These are phyloP conservation scores for Daldinia childiae DNA, from an alignment of 495 filamentous ascomycete genomes.

Conservation along the genomic window DNA sequence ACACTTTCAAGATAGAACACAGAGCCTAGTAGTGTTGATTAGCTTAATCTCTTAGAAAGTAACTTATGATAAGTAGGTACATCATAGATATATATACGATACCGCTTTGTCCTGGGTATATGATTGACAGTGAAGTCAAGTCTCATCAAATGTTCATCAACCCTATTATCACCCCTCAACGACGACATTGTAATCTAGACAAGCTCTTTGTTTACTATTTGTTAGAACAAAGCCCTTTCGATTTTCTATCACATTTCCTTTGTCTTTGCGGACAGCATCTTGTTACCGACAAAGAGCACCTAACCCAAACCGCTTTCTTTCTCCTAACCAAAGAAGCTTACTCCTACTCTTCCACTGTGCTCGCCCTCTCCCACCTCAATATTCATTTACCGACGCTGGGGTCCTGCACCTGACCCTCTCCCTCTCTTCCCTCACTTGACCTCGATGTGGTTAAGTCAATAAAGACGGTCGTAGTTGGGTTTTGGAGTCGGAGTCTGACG, in stretches of 20 bases:
- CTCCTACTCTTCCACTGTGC: neutral
- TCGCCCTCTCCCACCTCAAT: neutral
- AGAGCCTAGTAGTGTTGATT: no score
- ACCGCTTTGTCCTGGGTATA: no score
- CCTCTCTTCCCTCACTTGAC: constrained; percentile 1
- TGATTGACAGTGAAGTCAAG: no score
- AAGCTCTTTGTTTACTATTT: neutral
- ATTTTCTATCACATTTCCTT: neutral
- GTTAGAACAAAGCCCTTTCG: neutral
- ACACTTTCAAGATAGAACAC: no score
- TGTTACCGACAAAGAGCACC: neutral
- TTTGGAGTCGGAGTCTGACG: constrained; percentile 11
- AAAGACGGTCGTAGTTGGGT: neutral
- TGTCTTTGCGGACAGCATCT: neutral
- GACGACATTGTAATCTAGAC: neutral
- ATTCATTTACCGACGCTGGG: constrained; percentile 16
- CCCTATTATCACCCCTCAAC: neutral
- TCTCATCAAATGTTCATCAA: neutral
- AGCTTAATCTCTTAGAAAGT: no score
- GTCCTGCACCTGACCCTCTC: constrained; percentile 7
- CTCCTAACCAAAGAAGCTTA: neutral
- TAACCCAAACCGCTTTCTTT: neutral
- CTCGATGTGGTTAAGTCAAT: constrained; percentile 1
- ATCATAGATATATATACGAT: no score
- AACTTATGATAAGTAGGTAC: no score